Evolutionary conservation across 2,329 filamentous ascomycete species (phyloP).

Genomic region (Alternaria sp.): DNA sequence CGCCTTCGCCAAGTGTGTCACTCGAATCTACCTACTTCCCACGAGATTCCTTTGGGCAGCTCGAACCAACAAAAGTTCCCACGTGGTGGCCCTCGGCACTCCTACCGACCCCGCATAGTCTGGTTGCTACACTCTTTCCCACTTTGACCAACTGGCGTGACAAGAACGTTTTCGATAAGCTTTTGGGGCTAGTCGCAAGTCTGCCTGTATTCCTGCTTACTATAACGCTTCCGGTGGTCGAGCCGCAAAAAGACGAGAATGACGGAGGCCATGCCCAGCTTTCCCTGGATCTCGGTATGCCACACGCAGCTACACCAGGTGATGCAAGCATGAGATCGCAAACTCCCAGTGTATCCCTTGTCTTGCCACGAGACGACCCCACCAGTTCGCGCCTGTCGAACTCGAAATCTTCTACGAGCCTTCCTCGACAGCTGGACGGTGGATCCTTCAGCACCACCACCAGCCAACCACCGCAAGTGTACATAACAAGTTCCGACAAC

Average conservation of each 20-base stretch:
- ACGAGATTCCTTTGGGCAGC: conserved; percentile 51
- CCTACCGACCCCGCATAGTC: conserved; percentile 73
- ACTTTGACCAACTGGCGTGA: conserved; percentile 81
- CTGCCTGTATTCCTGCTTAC: conserved; percentile 90
- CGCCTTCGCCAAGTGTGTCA: conserved; percentile 60
- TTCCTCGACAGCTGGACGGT: neutral
- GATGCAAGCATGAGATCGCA: conserved; percentile 25
- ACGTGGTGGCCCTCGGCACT: conserved; percentile 82
- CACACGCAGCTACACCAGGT: conserved; percentile 33
- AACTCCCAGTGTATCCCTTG: conserved; percentile 25
- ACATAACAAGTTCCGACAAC: conserved; percentile 43
- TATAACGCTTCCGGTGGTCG: conserved; percentile 88
- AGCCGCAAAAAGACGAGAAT: conserved; percentile 62
- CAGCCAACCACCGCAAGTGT: conserved; percentile 34
- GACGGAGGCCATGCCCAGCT: conserved; percentile 21
- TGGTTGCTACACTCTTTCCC: conserved; percentile 81
- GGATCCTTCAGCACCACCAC: conserved; percentile 18
- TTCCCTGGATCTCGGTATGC: conserved; percentile 40
- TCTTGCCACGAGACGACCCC: conserved; percentile 28
- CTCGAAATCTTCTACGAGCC: conserved; percentile 3
- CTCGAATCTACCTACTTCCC: conserved; percentile 56
- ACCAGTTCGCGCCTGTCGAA: conserved; percentile 12
- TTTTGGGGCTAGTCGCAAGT: conserved; percentile 81
- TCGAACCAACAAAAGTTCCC: conserved; percentile 53
- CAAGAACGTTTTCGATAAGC: conserved; percentile 84